Evolutionary conservation across 2,329 filamentous ascomycete species (phyloP), one percentile per base, ranked within the genome.

Genomic region (Chaetoscypha palmicola): DNA sequence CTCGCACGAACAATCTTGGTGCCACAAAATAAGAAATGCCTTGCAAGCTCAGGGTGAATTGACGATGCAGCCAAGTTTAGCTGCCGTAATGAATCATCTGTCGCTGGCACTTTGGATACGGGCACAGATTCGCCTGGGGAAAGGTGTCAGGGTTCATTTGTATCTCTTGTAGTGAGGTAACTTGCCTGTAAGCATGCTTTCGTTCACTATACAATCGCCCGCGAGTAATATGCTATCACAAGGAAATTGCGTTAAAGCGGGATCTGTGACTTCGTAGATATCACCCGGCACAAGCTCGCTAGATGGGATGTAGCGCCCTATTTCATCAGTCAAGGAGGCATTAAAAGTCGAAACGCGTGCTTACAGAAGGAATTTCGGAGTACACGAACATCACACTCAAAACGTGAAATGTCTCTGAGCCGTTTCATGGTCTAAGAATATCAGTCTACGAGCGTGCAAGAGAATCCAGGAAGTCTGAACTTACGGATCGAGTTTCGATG

Each of bases 181-280:
- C 60, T 51, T 60, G 74, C 71, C 79, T 30, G 92, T 98, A 26
- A 98, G 77, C 92, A 98, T 98, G 67, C 92, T 97, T 66, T 98
- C 92, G 59, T 98, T 98, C 53, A 98, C 90, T 50, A 98, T 97
- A 59, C 90, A 96, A 65, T 98, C 94, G 31, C 92, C 94, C 41
- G 86, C 87, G 0, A 98, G 73, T 4, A 98, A 69, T 24, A 98
- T 69, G 63, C 91, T 94, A 64, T 98, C 92, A 58, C 87, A 92
- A 1, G 92, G 92, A 50, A 97, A 85, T 56, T 94, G 86, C 3
- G 78, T 78, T 20, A 98, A 71, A 12, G 83, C 88, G 2, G 92
- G 92, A 63, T 98, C 94, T 45, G 91, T 96, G 38, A 98, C 77
- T 69, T 98, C 92, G 65, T 95, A 98, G 5, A 98, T 82, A 62